Evolutionary conservation across 1,284 basidiomycete genomes (phyloP).

Genomic region (Microbotryum violaceum): DNA sequence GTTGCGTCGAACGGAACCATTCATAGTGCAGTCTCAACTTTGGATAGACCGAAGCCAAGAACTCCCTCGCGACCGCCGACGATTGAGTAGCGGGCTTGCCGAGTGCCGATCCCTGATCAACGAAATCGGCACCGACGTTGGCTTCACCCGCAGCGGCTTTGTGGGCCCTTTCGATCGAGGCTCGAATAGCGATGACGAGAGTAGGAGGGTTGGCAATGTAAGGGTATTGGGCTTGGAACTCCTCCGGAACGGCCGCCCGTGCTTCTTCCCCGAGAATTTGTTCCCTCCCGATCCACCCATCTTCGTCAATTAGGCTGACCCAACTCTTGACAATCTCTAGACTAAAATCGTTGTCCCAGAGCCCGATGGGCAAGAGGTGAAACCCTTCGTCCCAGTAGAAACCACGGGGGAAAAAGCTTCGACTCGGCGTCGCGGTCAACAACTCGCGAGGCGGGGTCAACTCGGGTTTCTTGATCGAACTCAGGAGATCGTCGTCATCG

Average conservation of each 20-base stretch:
- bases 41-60: slow-evolving; percentile 69
- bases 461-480: slow-evolving; percentile 46
- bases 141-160: slow-evolving; percentile 36
- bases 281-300: slow-evolving; percentile 91
- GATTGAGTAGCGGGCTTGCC: slow-evolving; percentile 47
- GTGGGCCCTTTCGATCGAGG: slow-evolving; percentile 67
- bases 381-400: slow-evolving; percentile 99
- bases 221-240: slow-evolving; percentile 88
- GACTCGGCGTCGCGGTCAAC: slow-evolving; percentile 85
- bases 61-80: slow-evolving; percentile 57
- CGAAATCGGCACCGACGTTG: background rate
- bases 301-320: slow-evolving; percentile 80
- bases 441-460: slow-evolving; percentile 65
- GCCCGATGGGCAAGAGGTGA: slow-evolving; percentile 79
- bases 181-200: slow-evolving; percentile 78
- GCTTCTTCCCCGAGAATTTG: slow-evolving; percentile 94
- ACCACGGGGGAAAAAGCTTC: slow-evolving; percentile 90
- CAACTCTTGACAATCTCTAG: slow-evolving; percentile 82
- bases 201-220: slow-evolving; percentile 91
- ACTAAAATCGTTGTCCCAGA: slow-evolving; percentile 85
- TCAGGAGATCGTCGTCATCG: slow-evolving; percentile 48
- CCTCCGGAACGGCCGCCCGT: slow-evolving; percentile 64
- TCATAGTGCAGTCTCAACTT: slow-evolving; percentile 83
- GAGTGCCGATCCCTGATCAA: slow-evolving; percentile 8
- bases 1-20: slow-evolving; percentile 90